phyloP scores from a whole-genome alignment of 108 stramenopile genomes.

The Fistulifera solaris region DNA sequence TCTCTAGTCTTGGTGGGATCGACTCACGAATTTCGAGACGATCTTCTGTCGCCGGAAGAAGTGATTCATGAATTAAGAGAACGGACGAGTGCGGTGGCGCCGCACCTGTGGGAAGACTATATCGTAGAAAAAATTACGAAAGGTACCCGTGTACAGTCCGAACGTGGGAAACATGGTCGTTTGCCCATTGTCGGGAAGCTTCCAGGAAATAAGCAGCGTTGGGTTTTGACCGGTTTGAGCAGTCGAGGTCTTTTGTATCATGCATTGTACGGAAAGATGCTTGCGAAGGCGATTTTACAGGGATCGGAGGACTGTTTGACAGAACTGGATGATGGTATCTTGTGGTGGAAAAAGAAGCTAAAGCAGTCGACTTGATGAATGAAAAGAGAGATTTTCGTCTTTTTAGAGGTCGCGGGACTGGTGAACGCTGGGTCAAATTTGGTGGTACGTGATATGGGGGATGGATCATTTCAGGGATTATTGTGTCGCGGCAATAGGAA shows the following conservation, averaged over 20 bases:
- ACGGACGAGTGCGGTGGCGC: slow-evolving; percentile 42
- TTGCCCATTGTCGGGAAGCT: slow-evolving; percentile 65
- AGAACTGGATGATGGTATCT: background rate
- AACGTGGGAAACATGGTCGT: slow-evolving; percentile 60
- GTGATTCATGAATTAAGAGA: slow-evolving; percentile 41
- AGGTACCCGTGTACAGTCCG: slow-evolving; percentile 65
- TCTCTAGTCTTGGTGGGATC: slow-evolving; percentile 56
- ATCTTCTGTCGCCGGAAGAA: slow-evolving; percentile 25
- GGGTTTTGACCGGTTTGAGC: slow-evolving; percentile 77
- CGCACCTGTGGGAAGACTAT: slow-evolving; percentile 55
- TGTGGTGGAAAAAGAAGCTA: slow-evolving; percentile 4
- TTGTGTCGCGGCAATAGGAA: too few species aligned
- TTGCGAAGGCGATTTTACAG: slow-evolving; percentile 39
- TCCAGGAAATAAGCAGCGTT: slow-evolving; percentile 29
- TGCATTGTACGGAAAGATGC: slow-evolving; percentile 54
- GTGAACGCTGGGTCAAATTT: too few species aligned
- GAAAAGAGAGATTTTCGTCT: too few species aligned
- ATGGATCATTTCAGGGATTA: too few species aligned
- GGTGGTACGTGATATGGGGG: too few species aligned
- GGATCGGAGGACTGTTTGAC: background rate
- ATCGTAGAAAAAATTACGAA: slow-evolving; percentile 35
- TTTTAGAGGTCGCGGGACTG: too few species aligned
- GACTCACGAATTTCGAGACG: slow-evolving; percentile 68
- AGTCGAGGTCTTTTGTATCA: slow-evolving; percentile 79
- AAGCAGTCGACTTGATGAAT: background rate